phyloP scores from a whole-genome alignment of 2,329 filamentous ascomycete genomes.

The Macrophomina phaseolina region DNA sequence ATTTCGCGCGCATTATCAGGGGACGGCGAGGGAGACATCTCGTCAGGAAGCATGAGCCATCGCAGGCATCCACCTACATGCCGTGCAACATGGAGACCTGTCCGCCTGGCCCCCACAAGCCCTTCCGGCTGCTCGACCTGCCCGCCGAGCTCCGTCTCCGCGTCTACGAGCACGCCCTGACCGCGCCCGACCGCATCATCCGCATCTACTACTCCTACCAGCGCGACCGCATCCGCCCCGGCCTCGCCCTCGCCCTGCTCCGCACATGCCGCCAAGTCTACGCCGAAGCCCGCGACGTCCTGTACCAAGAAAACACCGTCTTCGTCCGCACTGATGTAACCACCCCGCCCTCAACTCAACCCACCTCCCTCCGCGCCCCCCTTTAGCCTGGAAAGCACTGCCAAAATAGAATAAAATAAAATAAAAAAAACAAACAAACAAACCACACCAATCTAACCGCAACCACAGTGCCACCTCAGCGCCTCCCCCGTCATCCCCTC shows the following conservation, averaged over 20 bases:
- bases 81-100: not conserved
- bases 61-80: no score
- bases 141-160: conserved; percentile 53
- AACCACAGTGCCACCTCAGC: not conserved
- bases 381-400: no score
- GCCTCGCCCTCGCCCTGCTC: conserved; percentile 5
- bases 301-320: conserved; percentile 53
- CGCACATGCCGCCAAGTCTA: conserved; percentile 41
- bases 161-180: conserved; percentile 50
- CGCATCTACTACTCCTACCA: conserved; percentile 24
- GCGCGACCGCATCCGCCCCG: not conserved
- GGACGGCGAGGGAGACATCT: no score
- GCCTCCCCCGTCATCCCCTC: conserved; percentile 14
- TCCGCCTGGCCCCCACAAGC: not conserved
- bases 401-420: not conserved
- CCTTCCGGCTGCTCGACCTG: conserved; percentile 53
- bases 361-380: not conserved
- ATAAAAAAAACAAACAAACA: not conserved
- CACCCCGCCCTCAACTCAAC: not conserved
- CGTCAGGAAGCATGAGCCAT: no score
- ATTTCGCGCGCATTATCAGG: no score
- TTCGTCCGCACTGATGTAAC: conserved; percentile 29
- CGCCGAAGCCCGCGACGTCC: conserved; percentile 50
- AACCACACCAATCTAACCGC: not conserved
- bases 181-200: conserved; percentile 30